A percentile compares a stretch with the other conserved stretches of the same genome.
Evolutionary conservation across 73 alveolate genomes (phyloP).

Genomic region (Paramecium octaurelia): DNA sequence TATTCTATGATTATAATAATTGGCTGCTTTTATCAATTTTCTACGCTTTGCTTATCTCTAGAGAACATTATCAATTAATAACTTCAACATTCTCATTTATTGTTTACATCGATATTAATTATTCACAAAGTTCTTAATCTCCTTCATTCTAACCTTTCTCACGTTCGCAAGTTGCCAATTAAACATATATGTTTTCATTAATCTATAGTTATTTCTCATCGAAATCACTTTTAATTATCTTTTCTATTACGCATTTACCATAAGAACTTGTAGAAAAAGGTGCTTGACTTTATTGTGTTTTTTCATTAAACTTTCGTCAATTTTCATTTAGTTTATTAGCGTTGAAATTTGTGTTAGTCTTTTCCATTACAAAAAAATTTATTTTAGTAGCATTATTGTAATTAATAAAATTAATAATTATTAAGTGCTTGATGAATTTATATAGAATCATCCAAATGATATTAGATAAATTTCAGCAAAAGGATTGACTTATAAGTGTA

Average conservation of each 20-base stretch:
- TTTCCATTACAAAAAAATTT: neutral
- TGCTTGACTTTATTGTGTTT: neutral
- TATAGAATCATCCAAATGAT: neutral
- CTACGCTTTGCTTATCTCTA: neutral
- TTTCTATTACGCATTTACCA: neutral
- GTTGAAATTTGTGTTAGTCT: neutral
- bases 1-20: neutral
- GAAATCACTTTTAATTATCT: neutral
- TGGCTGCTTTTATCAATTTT: neutral
- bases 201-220: neutral
- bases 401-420: neutral
- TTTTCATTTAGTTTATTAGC: neutral
- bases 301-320: neutral
- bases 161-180: neutral
- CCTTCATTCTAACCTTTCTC: neutral
- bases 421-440: neutral
- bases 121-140: neutral
- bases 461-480: neutral
- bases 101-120: neutral
- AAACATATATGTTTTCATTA: neutral
- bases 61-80: neutral
- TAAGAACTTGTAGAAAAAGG: neutral
- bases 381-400: neutral
- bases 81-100: neutral
- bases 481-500: no score